These are phyloP conservation scores for Suillus discolor DNA, from an alignment of 768 basidiomycete genomes.

Conservation along the genomic window DNA sequence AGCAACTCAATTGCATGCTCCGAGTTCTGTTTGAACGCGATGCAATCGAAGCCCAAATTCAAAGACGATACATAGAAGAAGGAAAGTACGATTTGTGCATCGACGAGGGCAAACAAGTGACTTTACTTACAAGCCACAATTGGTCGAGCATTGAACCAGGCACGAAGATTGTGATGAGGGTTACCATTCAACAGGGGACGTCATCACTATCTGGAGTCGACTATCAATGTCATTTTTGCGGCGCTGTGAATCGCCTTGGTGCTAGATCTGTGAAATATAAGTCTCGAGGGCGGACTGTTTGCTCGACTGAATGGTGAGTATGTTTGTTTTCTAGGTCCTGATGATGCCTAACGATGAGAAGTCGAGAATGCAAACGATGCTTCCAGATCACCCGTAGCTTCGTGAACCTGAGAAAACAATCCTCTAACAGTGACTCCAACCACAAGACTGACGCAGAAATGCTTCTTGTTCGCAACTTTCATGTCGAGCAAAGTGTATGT, in stretches of 20 bases:
- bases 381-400: constrained; percentile 19
- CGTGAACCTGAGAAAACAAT: too few relatives aligned
- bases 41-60: constrained; percentile 19
- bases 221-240: constrained; percentile 25
- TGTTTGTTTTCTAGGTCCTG: neutral
- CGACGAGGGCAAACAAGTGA: constrained; percentile 23
- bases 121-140: constrained; percentile 23
- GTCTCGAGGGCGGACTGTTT: neutral
- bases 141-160: constrained; percentile 30
- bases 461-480: too few relatives aligned
- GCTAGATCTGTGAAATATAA: neutral
- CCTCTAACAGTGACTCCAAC: too few relatives aligned
- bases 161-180: constrained; percentile 28
- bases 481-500: neutral
- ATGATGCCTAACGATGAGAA: constrained; percentile 14
- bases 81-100: constrained; percentile 29
- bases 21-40: constrained; percentile 18
- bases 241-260: neutral
- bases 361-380: constrained; percentile 27
- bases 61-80: constrained; percentile 23
- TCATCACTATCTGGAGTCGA: neutral
- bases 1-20: constrained; percentile 14
- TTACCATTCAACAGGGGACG: constrained; percentile 22
- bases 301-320: constrained; percentile 30
- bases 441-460: too few relatives aligned